Conservation (phyloP, 345 rosid species). For the Capsella bursapastoris region DNA sequence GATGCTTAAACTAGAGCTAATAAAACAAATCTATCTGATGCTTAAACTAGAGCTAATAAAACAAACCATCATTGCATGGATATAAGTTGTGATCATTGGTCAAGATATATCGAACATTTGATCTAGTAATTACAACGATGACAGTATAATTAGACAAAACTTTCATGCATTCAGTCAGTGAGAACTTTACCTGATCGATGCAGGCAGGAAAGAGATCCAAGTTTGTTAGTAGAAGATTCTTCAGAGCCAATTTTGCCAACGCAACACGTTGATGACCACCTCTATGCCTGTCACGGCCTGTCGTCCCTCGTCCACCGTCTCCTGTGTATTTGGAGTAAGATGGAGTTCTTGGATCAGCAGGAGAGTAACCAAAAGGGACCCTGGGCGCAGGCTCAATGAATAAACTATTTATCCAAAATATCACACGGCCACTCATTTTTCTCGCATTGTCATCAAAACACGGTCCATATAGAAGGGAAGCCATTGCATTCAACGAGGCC, state of each 20-base stretch:
- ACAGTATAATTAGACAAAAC: conserved; percentile 1
- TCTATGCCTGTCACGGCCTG: conserved; percentile 86
- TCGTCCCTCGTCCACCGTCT: conserved; percentile 82
- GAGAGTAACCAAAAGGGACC: conserved; percentile 95
- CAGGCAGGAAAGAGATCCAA: conserved; percentile 98
- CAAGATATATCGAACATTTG: conserved; percentile 22
- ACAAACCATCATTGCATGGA: conserved; percentile 24
- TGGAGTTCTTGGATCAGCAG: conserved; percentile 92
- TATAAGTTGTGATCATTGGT: conserved; percentile 20
- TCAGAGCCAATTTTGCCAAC: conserved; percentile 93
- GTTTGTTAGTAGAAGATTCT: conserved; percentile 93
- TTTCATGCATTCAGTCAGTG: conserved; percentile 34
- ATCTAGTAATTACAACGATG: conserved; percentile 17
- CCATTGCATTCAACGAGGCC: conserved; percentile 98
- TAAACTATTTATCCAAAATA: conserved; percentile 95
- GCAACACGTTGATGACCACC: conserved; percentile 91
- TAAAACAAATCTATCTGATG: conserved; percentile 18
- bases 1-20: conserved; percentile 23
- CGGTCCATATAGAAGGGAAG: conserved; percentile 93
- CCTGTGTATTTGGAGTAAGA: conserved; percentile 84
- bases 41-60: conserved; percentile 19
- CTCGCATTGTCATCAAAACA: conserved; percentile 99
- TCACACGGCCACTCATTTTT: conserved; percentile 97
- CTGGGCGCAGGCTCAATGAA: conserved; percentile 95
- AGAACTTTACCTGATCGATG: conserved; percentile 85